phyloP scores from a whole-genome alignment of 2,329 filamentous ascomycete genomes.

The Monilinia fructigena region DNA sequence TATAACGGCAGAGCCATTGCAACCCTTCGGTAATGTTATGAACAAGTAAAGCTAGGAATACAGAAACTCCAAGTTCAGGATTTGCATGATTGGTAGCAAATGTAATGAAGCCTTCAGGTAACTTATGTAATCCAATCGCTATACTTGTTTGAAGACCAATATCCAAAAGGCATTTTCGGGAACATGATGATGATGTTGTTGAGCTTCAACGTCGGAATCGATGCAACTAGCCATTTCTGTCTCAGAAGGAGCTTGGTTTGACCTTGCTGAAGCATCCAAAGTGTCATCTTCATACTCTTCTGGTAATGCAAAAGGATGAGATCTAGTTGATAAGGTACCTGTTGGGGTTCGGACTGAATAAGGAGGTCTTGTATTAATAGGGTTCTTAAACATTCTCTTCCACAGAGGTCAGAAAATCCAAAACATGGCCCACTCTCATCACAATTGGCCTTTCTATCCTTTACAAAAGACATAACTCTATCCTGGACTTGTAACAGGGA shows the following conservation, averaged over 20 bases:
- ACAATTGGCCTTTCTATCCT: conserved; percentile 62
- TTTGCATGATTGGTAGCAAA: conserved; percentile 98
- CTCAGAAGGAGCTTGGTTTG: conserved; percentile 23
- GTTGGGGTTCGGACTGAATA: conserved; percentile 26
- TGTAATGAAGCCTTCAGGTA: conserved; percentile 84
- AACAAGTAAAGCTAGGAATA: conserved; percentile 94
- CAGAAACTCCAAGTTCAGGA: conserved; percentile 79
- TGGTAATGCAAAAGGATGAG: conserved; percentile 17
- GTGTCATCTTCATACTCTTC: conserved; percentile 15
- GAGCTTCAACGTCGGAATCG: conserved; percentile 36
- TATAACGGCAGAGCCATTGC: conserved; percentile 90
- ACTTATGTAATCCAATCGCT: conserved; percentile 93
- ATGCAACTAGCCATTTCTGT: conserved; percentile 20
- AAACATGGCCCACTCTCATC: conserved; percentile 61
- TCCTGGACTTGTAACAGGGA: conserved; percentile 56
- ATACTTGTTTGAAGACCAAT: conserved; percentile 96
- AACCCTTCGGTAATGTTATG: conserved; percentile 97
- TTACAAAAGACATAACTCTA: conserved; percentile 62
- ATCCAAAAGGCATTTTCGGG: conserved; percentile 89
- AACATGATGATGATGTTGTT: conserved; percentile 84
- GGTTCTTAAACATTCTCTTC: conserved; percentile 59
- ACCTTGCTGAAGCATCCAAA: conserved; percentile 4
- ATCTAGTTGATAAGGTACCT: conserved; percentile 23
- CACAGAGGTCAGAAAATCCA: conserved; percentile 64
- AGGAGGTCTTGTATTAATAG: conserved; percentile 21